Conservation (phyloP, 176 grass and related monocot species). For the Oropetium thomaeum region DNA sequence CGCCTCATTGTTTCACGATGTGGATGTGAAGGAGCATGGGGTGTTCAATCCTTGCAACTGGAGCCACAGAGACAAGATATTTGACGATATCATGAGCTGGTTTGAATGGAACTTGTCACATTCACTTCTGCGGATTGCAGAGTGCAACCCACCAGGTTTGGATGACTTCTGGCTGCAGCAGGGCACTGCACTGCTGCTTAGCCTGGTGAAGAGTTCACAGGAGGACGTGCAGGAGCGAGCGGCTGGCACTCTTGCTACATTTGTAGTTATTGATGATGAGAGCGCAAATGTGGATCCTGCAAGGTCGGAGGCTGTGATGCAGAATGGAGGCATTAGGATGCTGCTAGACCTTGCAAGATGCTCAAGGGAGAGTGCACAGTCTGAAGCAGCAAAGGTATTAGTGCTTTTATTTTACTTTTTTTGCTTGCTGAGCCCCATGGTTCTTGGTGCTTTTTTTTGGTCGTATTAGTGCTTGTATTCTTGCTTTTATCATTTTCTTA, state of each 20-base stretch:
- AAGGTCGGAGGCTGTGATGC: conserved; percentile 87
- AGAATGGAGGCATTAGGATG: conserved; percentile 80
- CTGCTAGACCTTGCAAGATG: conserved; percentile 84
- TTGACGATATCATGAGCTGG: conserved; percentile 73
- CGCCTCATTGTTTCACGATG: conserved; percentile 47
- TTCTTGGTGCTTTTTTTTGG: neutral
- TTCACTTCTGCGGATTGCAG: conserved; percentile 72
- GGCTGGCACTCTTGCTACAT: conserved; percentile 83
- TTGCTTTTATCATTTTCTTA: conserved; percentile 18
- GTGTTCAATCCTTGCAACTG: conserved; percentile 63
- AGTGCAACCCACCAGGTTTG: conserved; percentile 73
- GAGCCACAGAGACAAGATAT: conserved; percentile 49
- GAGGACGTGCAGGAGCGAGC: conserved; percentile 94
- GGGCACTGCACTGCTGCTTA: conserved; percentile 74
- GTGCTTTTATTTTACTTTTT: too few species aligned
- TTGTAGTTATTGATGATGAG: conserved; percentile 97
- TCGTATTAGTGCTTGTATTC: conserved; percentile 5
- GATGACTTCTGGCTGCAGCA: conserved; percentile 91
- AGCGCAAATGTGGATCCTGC: conserved; percentile 85
- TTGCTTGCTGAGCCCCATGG: conserved; percentile 16
- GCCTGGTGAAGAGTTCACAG: conserved; percentile 70
- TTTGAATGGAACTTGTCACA: conserved; percentile 88
- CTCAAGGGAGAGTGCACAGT: conserved; percentile 82
- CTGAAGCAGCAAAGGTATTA: conserved; percentile 94
- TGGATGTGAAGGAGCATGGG: conserved; percentile 45